Percentiles rank a stretch among this genome's conserved stretches.
Conservation (phyloP, 371 early-diverging fungal genomes). For the Mortierella sp. region DNA sequence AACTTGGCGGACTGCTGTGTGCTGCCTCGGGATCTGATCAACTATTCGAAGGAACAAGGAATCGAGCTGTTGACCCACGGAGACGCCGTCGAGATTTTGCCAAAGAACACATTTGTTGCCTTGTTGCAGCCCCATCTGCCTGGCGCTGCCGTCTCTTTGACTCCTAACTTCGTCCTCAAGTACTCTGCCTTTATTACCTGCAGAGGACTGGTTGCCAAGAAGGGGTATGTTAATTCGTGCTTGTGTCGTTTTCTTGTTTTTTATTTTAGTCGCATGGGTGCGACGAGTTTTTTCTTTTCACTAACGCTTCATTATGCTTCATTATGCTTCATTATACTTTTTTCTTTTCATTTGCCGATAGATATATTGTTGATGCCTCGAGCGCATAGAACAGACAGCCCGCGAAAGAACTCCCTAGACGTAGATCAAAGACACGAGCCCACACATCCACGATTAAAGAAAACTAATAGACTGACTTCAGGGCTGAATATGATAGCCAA, state of each 20-base stretch:
- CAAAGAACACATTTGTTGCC: constrained; percentile 56
- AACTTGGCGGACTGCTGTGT: constrained; percentile 65
- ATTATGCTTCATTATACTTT: neutral
- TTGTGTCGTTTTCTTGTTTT: neutral
- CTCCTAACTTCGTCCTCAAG: constrained; percentile 62
- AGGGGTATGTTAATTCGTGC: constrained; percentile 61
- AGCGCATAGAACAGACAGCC: constrained; percentile 15
- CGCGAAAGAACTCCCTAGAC: neutral
- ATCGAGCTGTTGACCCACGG: constrained; percentile 67
- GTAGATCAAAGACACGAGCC: neutral
- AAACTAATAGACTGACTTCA: neutral
- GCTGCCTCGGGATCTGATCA: constrained; percentile 63
- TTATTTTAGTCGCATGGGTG: neutral
- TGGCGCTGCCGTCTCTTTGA: constrained; percentile 29
- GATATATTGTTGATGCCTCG: constrained; percentile 41
- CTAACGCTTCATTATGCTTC: neutral
- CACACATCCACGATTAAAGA: too few relatives aligned
- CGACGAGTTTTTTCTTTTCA: neutral
- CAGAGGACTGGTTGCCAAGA: constrained; percentile 66
- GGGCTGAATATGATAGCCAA: neutral
- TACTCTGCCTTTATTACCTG: constrained; percentile 66
- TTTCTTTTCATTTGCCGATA: constrained; percentile 4
- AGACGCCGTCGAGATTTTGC: constrained; percentile 48
- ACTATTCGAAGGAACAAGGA: constrained; percentile 59
- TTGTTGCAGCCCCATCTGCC: constrained; percentile 51